Percentiles rank a stretch among this genome's conserved stretches.
Evolutionary conservation across 2,329 filamentous ascomycete genomes (phyloP).

Genomic region (Xylariaceae sp.): DNA sequence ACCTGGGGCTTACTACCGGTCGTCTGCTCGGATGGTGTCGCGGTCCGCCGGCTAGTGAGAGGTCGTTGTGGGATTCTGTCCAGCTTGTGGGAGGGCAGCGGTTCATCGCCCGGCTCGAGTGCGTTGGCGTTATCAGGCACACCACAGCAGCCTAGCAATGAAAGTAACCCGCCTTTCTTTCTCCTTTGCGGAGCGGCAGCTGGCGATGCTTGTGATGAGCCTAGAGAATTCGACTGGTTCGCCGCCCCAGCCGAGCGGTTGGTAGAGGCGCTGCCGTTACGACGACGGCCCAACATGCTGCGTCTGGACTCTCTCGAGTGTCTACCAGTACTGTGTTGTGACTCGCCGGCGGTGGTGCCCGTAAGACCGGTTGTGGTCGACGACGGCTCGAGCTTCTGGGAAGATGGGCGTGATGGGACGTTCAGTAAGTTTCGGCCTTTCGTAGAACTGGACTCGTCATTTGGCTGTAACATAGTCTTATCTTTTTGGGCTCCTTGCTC

Average conservation of each 20-base stretch:
- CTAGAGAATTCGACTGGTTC: conserved; percentile 45
- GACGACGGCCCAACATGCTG: conserved; percentile 57
- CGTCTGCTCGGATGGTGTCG: conserved; percentile 48
- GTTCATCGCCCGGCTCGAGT: conserved; percentile 49
- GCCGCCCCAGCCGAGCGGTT: conserved; percentile 53
- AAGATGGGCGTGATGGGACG: conserved; percentile 59
- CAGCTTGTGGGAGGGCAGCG: conserved; percentile 51
- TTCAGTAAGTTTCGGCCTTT: conserved; percentile 47
- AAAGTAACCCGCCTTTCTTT: conserved; percentile 52
- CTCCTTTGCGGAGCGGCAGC: conserved; percentile 43
- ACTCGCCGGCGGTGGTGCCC: conserved; percentile 54
- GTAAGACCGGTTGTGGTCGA: conserved; percentile 56
- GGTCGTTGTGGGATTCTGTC: conserved; percentile 52
- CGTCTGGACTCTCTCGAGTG: conserved; percentile 61
- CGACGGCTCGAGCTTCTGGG: conserved; percentile 55
- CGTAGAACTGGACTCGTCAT: conserved; percentile 23
- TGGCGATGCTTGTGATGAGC: conserved; percentile 49
- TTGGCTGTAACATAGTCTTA: conserved; percentile 24
- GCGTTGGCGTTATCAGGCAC: conserved; percentile 55
- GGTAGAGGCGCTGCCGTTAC: conserved; percentile 64
- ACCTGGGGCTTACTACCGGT: conserved; percentile 38
- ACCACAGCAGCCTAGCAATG: conserved; percentile 62
- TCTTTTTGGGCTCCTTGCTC: conserved; percentile 27
- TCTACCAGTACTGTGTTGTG: conserved; percentile 57
- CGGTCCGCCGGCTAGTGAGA: conserved; percentile 49